Evolutionary conservation across 2,329 filamentous ascomycete genomes (phyloP).

Genomic region (Penicillium sp.): DNA sequence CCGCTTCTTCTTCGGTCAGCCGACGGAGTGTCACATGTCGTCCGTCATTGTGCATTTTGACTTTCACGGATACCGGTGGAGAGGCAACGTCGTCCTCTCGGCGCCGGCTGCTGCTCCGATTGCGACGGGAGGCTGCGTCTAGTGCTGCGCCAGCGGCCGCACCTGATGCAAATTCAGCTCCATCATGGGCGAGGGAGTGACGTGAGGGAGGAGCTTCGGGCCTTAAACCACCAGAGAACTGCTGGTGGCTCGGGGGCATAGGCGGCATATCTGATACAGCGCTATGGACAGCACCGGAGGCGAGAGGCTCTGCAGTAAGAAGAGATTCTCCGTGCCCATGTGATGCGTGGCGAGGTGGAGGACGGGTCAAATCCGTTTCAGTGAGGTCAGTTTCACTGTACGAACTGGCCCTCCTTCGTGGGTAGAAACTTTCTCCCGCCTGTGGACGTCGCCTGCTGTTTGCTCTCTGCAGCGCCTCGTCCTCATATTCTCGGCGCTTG

Average conservation of each 20-base stretch:
- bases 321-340: slow-evolving; percentile 36
- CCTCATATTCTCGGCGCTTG: slow-evolving; percentile 50
- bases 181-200: slow-evolving; percentile 13
- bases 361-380: slow-evolving; percentile 33
- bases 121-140: slow-evolving; percentile 29
- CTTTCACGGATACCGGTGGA: slow-evolving; percentile 62
- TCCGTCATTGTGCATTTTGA: slow-evolving; percentile 64
- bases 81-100: slow-evolving; percentile 47
- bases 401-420: slow-evolving; percentile 31
- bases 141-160: slow-evolving; percentile 32
- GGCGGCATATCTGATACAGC: slow-evolving; percentile 38
- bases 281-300: slow-evolving; percentile 30
- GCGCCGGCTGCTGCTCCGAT: slow-evolving; percentile 31
- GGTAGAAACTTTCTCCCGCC: slow-evolving; percentile 62
- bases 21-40: slow-evolving; percentile 61
- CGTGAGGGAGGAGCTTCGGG: slow-evolving; percentile 19
- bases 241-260: slow-evolving; percentile 41
- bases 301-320: slow-evolving; percentile 31
- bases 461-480: slow-evolving; percentile 52
- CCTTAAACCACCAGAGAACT: slow-evolving; percentile 34
- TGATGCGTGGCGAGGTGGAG: slow-evolving; percentile 25
- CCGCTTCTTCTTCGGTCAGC: slow-evolving; percentile 61
- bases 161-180: slow-evolving; percentile 26
- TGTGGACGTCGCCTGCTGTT: slow-evolving; percentile 59
- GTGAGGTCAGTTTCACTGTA: slow-evolving; percentile 39